Percentiles rank a stretch among this genome's conserved stretches.
phyloP scores from a whole-genome alignment of 768 basidiomycete genomes.

The Lentinula boryana region DNA sequence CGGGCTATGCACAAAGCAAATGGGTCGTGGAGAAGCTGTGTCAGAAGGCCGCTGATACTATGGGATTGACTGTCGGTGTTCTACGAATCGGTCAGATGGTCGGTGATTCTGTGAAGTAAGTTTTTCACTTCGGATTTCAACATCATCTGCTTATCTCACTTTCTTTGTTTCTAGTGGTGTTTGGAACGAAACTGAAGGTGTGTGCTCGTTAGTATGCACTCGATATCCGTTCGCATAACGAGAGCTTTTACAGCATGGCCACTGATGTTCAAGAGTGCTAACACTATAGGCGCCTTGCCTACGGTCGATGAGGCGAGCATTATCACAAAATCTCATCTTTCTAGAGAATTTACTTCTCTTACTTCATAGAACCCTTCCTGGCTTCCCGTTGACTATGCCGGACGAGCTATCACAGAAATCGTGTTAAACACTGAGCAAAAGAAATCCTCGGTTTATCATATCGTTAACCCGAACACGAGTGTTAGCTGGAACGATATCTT shows the following conservation, averaged over 20 bases:
- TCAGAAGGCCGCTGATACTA: conserved; percentile 29
- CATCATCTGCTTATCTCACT: too few relatives aligned
- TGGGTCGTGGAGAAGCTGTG: conserved; percentile 52
- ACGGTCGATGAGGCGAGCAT: conserved; percentile 21
- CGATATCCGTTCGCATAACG: background rate
- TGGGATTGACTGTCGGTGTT: conserved; percentile 24
- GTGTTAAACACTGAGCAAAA: conserved; percentile 12
- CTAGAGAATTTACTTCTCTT: background rate
- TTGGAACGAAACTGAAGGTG: conserved; percentile 48
- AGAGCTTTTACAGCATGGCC: conserved; percentile 22
- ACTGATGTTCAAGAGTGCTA: conserved; percentile 38
- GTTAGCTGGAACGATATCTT: conserved; percentile 35
- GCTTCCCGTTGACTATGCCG: conserved; percentile 51
- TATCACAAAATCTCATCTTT: background rate
- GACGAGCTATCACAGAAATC: conserved; percentile 39
- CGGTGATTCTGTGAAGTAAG: conserved; percentile 35
- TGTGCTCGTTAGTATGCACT: background rate
- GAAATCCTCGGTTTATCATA: conserved; percentile 26
- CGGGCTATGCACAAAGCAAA: conserved; percentile 35
- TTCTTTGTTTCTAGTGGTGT: conserved; percentile 26
- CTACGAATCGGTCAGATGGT: conserved; percentile 53
- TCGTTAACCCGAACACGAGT: conserved; percentile 27
- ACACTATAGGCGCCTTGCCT: conserved; percentile 31
- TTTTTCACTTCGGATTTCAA: background rate
- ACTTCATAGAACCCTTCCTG: conserved; percentile 32